Conservation (phyloP, 352 stramenopile genomes). For the Blastocystis hominis region DNA sequence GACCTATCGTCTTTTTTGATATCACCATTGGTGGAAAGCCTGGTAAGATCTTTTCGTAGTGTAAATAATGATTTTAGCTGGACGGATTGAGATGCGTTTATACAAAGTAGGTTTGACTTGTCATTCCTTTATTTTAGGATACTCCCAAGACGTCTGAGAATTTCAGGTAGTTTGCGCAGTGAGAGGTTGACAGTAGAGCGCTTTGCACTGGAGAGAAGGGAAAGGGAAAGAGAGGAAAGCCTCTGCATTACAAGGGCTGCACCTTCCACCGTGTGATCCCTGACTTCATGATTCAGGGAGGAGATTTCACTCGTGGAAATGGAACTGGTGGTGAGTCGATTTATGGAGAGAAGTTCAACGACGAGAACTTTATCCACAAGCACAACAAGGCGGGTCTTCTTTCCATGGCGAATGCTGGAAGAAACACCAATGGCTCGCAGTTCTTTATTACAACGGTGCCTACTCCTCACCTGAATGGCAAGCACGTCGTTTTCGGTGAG, state of each 20-base stretch:
- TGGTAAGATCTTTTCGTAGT: not conserved
- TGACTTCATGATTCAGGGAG: constrained; percentile 91
- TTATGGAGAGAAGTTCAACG: constrained; percentile 85
- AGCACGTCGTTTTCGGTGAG: constrained; percentile 97
- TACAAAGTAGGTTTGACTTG: constrained; percentile 66
- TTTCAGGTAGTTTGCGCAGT: constrained; percentile 68
- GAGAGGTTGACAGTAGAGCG: constrained; percentile 64
- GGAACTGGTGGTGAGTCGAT: constrained; percentile 83
- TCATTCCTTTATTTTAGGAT: constrained; percentile 66
- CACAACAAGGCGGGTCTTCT: constrained; percentile 80
- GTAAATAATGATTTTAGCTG: constrained; percentile 62
- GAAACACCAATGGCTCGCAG: constrained; percentile 90
- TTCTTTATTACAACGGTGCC: constrained; percentile 93
- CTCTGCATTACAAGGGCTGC: constrained; percentile 91
- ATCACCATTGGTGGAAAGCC: constrained; percentile 79
- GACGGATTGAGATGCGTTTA: constrained; percentile 90
- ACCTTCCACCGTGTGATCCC: constrained; percentile 93
- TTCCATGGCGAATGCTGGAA: constrained; percentile 90
- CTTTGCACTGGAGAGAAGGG: constrained; percentile 94
- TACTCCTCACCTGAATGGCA: constrained; percentile 88
- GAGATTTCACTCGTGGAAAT: constrained; percentile 81
- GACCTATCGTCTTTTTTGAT: constrained; percentile 78
- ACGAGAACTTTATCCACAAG: constrained; percentile 83
- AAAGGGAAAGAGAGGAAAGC: constrained; percentile 66
- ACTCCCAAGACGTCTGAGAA: constrained; percentile 92